phyloP scores from a whole-genome alignment of 2,329 filamentous ascomycete genomes.

The Pseudogymnoascus sp. region DNA sequence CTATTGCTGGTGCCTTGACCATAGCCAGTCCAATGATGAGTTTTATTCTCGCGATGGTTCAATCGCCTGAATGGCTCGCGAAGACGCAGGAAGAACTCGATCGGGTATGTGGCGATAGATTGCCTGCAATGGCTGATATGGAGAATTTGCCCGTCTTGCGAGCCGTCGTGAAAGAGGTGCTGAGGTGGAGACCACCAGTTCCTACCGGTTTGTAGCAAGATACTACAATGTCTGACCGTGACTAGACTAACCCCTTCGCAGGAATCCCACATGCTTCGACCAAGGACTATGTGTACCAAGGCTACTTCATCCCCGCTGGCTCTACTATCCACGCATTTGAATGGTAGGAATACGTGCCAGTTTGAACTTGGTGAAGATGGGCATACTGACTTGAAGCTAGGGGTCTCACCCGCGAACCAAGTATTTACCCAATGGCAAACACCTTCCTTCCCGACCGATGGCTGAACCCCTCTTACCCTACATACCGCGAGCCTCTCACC shows the following conservation, averaged over 20 bases:
- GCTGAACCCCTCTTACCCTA: slow-evolving; percentile 55
- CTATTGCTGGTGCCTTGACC: slow-evolving; percentile 33
- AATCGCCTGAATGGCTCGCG: slow-evolving; percentile 10
- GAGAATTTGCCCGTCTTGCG: slow-evolving; percentile 27
- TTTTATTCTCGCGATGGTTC: slow-evolving; percentile 13
- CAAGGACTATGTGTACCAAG: slow-evolving; percentile 48
- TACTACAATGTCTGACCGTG: not conserved
- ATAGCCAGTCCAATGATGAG: slow-evolving; percentile 14
- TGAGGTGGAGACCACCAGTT: slow-evolving; percentile 42
- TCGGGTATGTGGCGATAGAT: slow-evolving; percentile 9
- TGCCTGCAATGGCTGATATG: slow-evolving; percentile 22
- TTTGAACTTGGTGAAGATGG: not conserved
- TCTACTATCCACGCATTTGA: slow-evolving; percentile 45
- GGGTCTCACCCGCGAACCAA: slow-evolving; percentile 51
- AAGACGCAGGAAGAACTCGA: slow-evolving; percentile 14
- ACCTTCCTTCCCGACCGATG: slow-evolving; percentile 56
- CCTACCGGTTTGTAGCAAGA: slow-evolving; percentile 38
- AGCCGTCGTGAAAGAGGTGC: slow-evolving; percentile 25
- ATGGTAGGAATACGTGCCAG: slow-evolving; percentile 33
- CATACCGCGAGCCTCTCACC: slow-evolving; percentile 57
- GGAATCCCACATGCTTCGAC: slow-evolving; percentile 47
- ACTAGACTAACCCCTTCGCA: slow-evolving; percentile 11
- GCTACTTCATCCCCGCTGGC: slow-evolving; percentile 48
- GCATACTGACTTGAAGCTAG: slow-evolving; percentile 18
- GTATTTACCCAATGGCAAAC: slow-evolving; percentile 57